These are phyloP conservation scores for Cladophialophora psammophila DNA, from an alignment of 2,329 filamentous ascomycete genomes.

Conservation along the genomic window DNA sequence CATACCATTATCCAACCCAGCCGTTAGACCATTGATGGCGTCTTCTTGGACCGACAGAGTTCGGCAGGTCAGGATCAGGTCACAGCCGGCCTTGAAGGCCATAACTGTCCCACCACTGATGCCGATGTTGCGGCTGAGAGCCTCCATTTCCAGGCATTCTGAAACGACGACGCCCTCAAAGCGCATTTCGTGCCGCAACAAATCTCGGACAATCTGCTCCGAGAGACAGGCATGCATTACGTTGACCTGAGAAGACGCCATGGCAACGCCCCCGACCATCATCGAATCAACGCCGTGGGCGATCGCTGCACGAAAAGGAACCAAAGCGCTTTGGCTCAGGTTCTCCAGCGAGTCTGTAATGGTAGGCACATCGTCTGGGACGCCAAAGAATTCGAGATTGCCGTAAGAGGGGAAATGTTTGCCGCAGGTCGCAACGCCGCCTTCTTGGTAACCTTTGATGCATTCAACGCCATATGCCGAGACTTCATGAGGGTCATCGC, in stretches of 20 bases:
- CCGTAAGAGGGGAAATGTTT: slow-evolving; percentile 98
- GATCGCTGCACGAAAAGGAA: slow-evolving; percentile 91
- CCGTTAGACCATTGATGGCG: slow-evolving; percentile 85
- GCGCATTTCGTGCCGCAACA: slow-evolving; percentile 84
- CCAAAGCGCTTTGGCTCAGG: slow-evolving; percentile 85
- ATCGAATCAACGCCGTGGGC: slow-evolving; percentile 86
- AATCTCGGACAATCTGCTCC: slow-evolving; percentile 88
- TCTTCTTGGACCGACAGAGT: slow-evolving; percentile 89
- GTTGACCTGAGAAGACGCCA: slow-evolving; percentile 89
- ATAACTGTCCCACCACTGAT: slow-evolving; percentile 96
- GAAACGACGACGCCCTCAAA: slow-evolving; percentile 94
- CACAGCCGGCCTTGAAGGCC: slow-evolving; percentile 95
- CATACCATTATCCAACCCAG: slow-evolving; percentile 89
- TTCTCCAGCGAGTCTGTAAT: slow-evolving; percentile 95
- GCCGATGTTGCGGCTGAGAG: slow-evolving; percentile 93
- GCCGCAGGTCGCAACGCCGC: slow-evolving; percentile 85
- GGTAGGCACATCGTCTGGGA: slow-evolving; percentile 88
- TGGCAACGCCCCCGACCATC: slow-evolving; percentile 94
- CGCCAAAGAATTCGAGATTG: slow-evolving; percentile 91
- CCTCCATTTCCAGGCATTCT: slow-evolving; percentile 96
- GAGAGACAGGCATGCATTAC: slow-evolving; percentile 95
- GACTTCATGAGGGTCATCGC: slow-evolving; percentile 93
- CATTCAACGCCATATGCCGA: slow-evolving; percentile 90
- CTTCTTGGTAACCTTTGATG: slow-evolving; percentile 91
- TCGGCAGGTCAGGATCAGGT: slow-evolving; percentile 85